These are phyloP conservation scores for Lecanoromycetidae sp. DNA, from an alignment of 2,329 filamentous ascomycete genomes.

Conservation along the genomic window DNA sequence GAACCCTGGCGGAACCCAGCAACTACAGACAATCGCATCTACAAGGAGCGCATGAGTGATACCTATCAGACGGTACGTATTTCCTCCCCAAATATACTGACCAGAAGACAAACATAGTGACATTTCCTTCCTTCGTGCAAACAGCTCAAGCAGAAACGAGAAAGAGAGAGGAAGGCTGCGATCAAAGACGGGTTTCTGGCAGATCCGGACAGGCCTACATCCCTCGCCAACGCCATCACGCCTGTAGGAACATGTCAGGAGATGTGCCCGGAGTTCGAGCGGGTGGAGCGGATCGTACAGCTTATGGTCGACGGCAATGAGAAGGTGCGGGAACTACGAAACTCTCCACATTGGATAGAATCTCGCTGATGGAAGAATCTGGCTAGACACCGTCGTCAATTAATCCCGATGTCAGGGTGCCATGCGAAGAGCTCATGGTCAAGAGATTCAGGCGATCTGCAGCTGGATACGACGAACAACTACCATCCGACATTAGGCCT, in stretches of 20 bases:
- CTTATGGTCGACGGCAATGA: conserved; percentile 50
- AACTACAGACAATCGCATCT: conserved; percentile 7
- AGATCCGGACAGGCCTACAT: conserved; percentile 49
- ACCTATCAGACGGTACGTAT: conserved; percentile 17
- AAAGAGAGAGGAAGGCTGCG: conserved; percentile 38
- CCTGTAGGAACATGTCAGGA: conserved; percentile 49
- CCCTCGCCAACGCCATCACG: conserved; percentile 48
- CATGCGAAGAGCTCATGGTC: conserved; percentile 47
- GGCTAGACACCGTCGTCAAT: conserved; percentile 3
- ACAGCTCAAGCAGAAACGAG: conserved; percentile 39
- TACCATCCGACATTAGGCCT: conserved; percentile 52
- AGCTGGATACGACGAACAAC: conserved; percentile 50
- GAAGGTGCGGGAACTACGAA: conserved; percentile 32
- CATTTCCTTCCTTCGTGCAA: conserved; percentile 18
- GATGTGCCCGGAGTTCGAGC: conserved; percentile 54
- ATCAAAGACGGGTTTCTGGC: conserved; percentile 43
- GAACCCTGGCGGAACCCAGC: conserved; percentile 15
- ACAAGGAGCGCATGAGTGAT: conserved; percentile 17
- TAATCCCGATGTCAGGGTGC: conserved; percentile 20
- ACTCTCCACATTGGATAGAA: neutral
- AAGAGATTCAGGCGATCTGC: conserved; percentile 52
- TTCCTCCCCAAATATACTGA: conserved; percentile 11
- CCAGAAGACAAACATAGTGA: conserved; percentile 18
- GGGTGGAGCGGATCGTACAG: conserved; percentile 49
- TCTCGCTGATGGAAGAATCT: conserved; percentile 4